phyloP scores from a whole-genome alignment of 257 asterid species.

The Penstemon eatonii region DNA sequence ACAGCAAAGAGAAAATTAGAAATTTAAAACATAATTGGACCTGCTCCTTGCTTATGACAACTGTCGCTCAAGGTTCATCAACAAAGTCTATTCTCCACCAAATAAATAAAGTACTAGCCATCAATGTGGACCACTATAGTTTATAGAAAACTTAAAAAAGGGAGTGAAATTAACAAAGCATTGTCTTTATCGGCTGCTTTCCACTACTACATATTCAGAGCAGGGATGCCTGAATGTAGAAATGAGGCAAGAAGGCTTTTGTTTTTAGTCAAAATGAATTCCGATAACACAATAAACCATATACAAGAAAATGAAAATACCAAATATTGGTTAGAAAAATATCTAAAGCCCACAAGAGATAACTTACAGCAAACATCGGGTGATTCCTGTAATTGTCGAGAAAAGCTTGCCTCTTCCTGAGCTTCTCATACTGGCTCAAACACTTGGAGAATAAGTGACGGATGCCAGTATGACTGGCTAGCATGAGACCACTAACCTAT shows the following conservation, averaged over 20 bases:
- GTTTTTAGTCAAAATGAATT: conserved; percentile 8
- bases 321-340: neutral
- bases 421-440: conserved; percentile 93
- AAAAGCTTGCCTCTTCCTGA: conserved; percentile 99
- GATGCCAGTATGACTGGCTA: conserved; percentile 98
- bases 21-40: conserved; percentile 3
- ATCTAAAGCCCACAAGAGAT: conserved; percentile 19
- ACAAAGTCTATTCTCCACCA: neutral
- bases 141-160: neutral
- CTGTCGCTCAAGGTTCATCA: neutral
- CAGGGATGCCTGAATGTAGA: neutral
- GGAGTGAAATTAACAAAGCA: neutral
- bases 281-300: neutral
- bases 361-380: conserved; percentile 96
- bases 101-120: neutral
- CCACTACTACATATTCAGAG: neutral
- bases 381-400: conserved; percentile 92
- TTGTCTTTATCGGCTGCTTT: neutral
- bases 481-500: conserved; percentile 98
- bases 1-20: neutral
- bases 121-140: neutral
- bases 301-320: neutral
- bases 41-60: neutral
- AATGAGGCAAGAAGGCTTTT: neutral
- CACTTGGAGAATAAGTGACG: conserved; percentile 97